Evolutionary conservation across 805 yeast species (phyloP), one percentile per base, ranked within the genome.

Genomic region (Debaryomyces hansenii): DNA sequence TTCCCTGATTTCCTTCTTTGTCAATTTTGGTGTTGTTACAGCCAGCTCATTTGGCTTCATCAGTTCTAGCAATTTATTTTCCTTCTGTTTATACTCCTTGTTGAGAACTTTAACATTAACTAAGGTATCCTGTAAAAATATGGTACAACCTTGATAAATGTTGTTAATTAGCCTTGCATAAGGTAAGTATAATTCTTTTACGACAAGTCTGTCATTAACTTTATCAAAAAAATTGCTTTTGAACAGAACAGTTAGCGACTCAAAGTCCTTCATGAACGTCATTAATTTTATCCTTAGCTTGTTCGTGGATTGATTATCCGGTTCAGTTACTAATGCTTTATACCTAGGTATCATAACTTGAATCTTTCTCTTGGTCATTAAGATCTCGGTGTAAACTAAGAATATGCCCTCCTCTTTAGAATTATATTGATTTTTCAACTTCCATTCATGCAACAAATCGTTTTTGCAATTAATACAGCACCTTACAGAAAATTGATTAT

Each of bases 391-490:
- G 49, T 60, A 63, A 3, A 44, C 44, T n/a, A 41, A 39, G 29
- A 64, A 58, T n/a, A 64, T 49, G n/a, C 39, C 43, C 11, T 38
- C 37, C 2, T 46, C 44, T 4, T 38, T 36, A 33, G 52, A 34
- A 24, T 37, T 18, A 3, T 46, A 45, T 15, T 50, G 37, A 9
- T 45, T 41, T n/a, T 33, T 38, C 5, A 49, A 38, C 39, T 60
- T 79, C 54, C 81, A 74, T 40, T 77, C 81, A 33, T 76, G 72
- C 48, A 87, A 82, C 21, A 91, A 65, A 4, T 69, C 66, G 50
- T 80, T 70, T 44, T 86, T 84, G 67, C 99, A 92, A 27, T 72
- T 67, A 3, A 75, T 66, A 66, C 98, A 92, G 29, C 90, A 64
- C 34, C 96, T 62, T 8, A 87, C 59, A 3, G 64, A 50, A 3